phyloP scores from a whole-genome alignment of 345 rosid genomes.

The Citrus inodora region DNA sequence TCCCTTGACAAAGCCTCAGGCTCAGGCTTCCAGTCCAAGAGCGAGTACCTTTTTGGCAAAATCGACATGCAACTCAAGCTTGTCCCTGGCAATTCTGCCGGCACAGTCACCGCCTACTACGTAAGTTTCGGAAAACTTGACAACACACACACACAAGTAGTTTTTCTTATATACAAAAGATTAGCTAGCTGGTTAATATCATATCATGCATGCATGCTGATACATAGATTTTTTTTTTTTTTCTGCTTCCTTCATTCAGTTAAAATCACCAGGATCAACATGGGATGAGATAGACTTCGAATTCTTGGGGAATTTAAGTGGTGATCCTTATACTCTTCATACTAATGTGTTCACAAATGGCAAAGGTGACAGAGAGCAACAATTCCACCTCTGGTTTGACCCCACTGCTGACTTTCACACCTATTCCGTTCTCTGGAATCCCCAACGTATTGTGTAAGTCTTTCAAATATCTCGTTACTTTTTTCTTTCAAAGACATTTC shows the following conservation, averaged over 20 bases:
- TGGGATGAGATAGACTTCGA: conserved; percentile 56
- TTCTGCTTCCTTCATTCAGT: conserved; percentile 6
- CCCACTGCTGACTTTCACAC: conserved; percentile 55
- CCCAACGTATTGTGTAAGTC: conserved; percentile 35
- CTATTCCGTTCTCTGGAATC: conserved; percentile 54
- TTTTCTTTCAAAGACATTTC: neutral
- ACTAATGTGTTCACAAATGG: conserved; percentile 50
- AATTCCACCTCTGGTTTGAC: conserved; percentile 52
- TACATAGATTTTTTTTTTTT: neutral
- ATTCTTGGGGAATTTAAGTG: conserved; percentile 49
- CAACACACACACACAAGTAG: too few species aligned
- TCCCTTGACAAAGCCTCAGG: conserved; percentile 47
- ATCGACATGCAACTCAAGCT: conserved; percentile 45
- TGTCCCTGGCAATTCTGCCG: conserved; percentile 51
- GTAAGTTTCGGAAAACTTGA: conserved; percentile 15
- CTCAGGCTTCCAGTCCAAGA: conserved; percentile 44
- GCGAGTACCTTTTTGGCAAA: conserved; percentile 30
- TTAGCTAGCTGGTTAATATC: neutral
- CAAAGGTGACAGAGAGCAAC: conserved; percentile 50
- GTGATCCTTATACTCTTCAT: conserved; percentile 48
- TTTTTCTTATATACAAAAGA: neutral
- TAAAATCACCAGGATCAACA: conserved; percentile 32
- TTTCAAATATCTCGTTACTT: neutral
- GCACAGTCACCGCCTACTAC: conserved; percentile 48
- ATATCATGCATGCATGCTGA: neutral